phyloP scores from a whole-genome alignment of 2,329 filamentous ascomycete species.

The Phaeosphaeria sp. region DNA sequence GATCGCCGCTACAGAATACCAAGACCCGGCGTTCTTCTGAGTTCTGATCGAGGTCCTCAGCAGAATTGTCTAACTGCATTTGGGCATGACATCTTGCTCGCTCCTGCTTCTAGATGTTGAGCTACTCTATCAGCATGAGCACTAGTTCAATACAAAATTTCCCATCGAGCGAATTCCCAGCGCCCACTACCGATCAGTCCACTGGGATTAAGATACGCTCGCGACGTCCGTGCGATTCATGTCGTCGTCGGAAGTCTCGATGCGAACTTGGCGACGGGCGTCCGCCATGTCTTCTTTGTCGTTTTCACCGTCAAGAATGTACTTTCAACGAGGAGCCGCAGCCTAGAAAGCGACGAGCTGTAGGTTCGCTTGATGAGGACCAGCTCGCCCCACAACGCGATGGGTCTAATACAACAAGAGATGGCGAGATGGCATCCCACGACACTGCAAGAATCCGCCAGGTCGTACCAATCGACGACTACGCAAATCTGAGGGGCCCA shows the following conservation, averaged over 20 bases:
- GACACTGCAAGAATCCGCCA: constrained; percentile 26
- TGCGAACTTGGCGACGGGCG: constrained; percentile 74
- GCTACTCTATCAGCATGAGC: constrained; percentile 14
- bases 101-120: neutral
- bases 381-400: constrained; percentile 4
- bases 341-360: constrained; percentile 70
- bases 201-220: constrained; percentile 23
- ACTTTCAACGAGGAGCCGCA: constrained; percentile 72
- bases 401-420: neutral
- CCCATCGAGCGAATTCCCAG: constrained; percentile 18
- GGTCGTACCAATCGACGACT: constrained; percentile 38
- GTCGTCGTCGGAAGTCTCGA: constrained; percentile 68
- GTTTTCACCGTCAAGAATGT: constrained; percentile 70
- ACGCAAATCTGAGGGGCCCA: constrained; percentile 43
- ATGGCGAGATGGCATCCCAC: constrained; percentile 10
- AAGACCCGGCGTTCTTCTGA: neutral
- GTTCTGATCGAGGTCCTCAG: neutral
- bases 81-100: neutral
- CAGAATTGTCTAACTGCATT: neutral
- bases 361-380: constrained; percentile 12
- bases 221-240: constrained; percentile 69
- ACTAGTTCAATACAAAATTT: constrained; percentile 18
- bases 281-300: constrained; percentile 69
- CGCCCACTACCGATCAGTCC: constrained; percentile 5
- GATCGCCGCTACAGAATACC: neutral